Evolutionary conservation across 2,329 filamentous ascomycete species (phyloP), one percentile per base, ranked within the genome.

Genomic region (Sarocladiaceae sp.): DNA sequence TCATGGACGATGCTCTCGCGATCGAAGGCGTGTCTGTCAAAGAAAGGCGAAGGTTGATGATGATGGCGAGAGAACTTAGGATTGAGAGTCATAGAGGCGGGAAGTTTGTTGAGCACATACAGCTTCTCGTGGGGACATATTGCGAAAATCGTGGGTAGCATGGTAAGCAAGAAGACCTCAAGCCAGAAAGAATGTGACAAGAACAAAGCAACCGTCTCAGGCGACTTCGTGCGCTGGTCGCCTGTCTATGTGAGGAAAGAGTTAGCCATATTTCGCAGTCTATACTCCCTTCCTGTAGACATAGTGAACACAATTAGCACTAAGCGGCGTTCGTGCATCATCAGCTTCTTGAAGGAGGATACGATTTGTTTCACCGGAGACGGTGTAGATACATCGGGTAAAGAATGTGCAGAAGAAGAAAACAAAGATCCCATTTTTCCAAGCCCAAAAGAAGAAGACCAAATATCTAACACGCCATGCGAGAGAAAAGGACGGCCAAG

Each of bases 321-420:
- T n/a, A n/a, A n/a, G n/a, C n/a, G n/a, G n/a, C n/a, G n/a, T n/a
- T n/a, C n/a, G n/a, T n/a, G n/a, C n/a, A n/a, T n/a, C n/a, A n/a
- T n/a, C n/a, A n/a, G n/a, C n/a, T n/a, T n/a, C n/a, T n/a, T n/a
- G n/a, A n/a, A n/a, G n/a, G n/a, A n/a, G n/a, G n/a, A n/a, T n/a
- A 33, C 15, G 10, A 23, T 22, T 7, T 42, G 12, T 42, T 42
- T 20, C 7, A 36, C 37, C 40, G n/a, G 8, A n/a, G 17, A 29
- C n/a, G 40, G 40, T 18, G 10, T 46, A 46, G 25, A 46, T 46
- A 46, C 40, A 15, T 46, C 22, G 40, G 40, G 40, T 46, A 46
- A 46, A 17, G 40, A 46, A 46, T 46, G 40, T 46, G 5, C 40
- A 46, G 40, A 46, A 46, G 40, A 46, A 46, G 29, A 18, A n/a